Conservation (phyloP, 345 rosid species). For the Dipteronia dyeriana region DNA sequence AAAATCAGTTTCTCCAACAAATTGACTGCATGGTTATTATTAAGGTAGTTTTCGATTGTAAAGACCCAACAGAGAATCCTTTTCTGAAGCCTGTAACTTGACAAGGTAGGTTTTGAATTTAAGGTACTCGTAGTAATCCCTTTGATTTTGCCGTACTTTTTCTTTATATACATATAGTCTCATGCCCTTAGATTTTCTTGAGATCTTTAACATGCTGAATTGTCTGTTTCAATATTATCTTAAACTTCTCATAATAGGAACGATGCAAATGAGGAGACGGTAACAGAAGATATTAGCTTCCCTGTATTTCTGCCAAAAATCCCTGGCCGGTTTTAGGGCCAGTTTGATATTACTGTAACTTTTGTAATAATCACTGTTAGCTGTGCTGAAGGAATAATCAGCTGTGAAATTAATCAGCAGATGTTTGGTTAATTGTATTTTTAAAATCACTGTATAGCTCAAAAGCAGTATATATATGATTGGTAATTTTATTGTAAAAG, state of each 20-base stretch:
- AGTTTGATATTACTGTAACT: too few species aligned
- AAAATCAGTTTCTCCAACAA: background rate
- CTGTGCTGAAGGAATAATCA: too few species aligned
- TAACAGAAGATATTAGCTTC: slow-evolving; percentile 49
- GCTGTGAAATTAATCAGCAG: too few species aligned
- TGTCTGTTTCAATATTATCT: background rate
- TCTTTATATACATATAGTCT: background rate
- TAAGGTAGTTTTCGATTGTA: slow-evolving; percentile 63
- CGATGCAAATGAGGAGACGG: slow-evolving; percentile 50
- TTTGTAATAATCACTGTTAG: too few species aligned
- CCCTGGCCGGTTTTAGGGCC: slow-evolving; percentile 78
- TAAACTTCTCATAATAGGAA: slow-evolving; percentile 38
- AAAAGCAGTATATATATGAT: too few species aligned
- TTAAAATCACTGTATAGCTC: too few species aligned
- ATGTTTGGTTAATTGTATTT: too few species aligned
- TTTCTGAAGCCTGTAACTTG: slow-evolving; percentile 36
- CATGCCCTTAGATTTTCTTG: background rate
- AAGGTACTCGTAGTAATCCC: slow-evolving; percentile 41
- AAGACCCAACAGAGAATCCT: slow-evolving; percentile 73
- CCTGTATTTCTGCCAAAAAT: slow-evolving; percentile 67
- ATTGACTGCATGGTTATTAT: background rate
- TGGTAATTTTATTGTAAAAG: too few species aligned
- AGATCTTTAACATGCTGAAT: background rate
- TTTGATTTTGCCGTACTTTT: background rate
- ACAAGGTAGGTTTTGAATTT: slow-evolving; percentile 37